A percentile compares a stretch with the other conserved stretches of the same genome.
Conservation (phyloP, 768 basidiomycete species). For the Kwoniella newhampshirensis region DNA sequence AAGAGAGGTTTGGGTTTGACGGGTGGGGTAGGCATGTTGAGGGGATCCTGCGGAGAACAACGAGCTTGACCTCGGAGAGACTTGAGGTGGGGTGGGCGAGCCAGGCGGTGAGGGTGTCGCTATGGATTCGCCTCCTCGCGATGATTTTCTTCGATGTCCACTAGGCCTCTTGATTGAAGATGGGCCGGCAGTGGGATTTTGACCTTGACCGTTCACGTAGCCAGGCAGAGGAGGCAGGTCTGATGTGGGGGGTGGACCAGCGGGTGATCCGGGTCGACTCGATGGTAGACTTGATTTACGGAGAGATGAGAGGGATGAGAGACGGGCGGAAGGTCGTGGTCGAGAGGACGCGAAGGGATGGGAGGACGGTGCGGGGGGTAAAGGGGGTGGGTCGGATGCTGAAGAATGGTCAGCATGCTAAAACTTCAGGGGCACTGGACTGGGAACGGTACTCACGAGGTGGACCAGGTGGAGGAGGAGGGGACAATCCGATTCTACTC, state of each 20-base stretch:
- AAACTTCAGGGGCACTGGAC: too few relatives aligned
- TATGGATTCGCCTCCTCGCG: not conserved
- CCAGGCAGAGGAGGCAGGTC: conserved; percentile 17
- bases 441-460: conserved; percentile 29
- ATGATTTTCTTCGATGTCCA: not conserved
- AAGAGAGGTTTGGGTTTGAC: not conserved
- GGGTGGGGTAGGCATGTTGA: too few relatives aligned
- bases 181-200: not conserved
- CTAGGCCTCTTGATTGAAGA: not conserved
- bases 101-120: conserved; percentile 6
- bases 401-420: conserved; percentile 59
- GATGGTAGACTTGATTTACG: conserved; percentile 6
- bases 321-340: conserved; percentile 15
- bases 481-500: conserved; percentile 21
- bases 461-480: conserved; percentile 39
- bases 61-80: conserved; percentile 17
- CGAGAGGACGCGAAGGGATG: conserved; percentile 18
- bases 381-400: conserved; percentile 23
- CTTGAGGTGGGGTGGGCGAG: conserved; percentile 11
- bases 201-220: not conserved
- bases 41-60: not conserved
- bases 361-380: conserved; percentile 14
- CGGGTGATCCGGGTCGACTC: conserved; percentile 11
- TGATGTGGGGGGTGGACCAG: conserved; percentile 16
- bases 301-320: conserved; percentile 13